Conservation (phyloP, 345 rosid species). For the Arabidopsis arenosa region DNA sequence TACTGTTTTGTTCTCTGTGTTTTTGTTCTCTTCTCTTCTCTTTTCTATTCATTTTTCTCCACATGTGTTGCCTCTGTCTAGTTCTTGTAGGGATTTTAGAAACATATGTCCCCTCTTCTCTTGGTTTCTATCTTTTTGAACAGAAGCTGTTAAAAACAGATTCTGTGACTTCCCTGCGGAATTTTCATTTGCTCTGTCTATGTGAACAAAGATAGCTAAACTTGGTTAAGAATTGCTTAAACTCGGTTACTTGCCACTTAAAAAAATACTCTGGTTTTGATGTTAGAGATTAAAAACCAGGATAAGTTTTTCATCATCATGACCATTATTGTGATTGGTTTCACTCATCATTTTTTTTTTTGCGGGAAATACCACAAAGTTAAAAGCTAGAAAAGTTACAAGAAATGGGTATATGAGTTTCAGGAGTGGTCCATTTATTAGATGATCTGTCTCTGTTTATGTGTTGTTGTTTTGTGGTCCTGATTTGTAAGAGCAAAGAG, state of each 20-base stretch:
- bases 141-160: background rate
- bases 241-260: background rate
- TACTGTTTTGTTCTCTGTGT: constrained; percentile 38
- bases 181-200: background rate
- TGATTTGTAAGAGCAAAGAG: constrained; percentile 25
- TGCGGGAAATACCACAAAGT: constrained; percentile 31
- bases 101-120: constrained; percentile 24
- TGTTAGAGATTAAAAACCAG: background rate
- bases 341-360: constrained; percentile 26
- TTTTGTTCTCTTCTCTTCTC: constrained; percentile 31
- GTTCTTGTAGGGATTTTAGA: constrained; percentile 20
- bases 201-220: background rate
- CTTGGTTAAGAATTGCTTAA: background rate
- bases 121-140: background rate
- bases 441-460: constrained; percentile 40
- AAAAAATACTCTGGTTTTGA: background rate
- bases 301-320: constrained; percentile 19
- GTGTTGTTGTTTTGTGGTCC: constrained; percentile 45
- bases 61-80: constrained; percentile 32
- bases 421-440: constrained; percentile 39
- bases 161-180: constrained; percentile 5
- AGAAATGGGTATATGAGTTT: constrained; percentile 36
- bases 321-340: constrained; percentile 36
- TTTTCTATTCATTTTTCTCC: constrained; percentile 41
- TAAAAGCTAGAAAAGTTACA: constrained; percentile 4